phyloP scores from a whole-genome alignment of 1,139 yeast species.

The Candida anutae region DNA sequence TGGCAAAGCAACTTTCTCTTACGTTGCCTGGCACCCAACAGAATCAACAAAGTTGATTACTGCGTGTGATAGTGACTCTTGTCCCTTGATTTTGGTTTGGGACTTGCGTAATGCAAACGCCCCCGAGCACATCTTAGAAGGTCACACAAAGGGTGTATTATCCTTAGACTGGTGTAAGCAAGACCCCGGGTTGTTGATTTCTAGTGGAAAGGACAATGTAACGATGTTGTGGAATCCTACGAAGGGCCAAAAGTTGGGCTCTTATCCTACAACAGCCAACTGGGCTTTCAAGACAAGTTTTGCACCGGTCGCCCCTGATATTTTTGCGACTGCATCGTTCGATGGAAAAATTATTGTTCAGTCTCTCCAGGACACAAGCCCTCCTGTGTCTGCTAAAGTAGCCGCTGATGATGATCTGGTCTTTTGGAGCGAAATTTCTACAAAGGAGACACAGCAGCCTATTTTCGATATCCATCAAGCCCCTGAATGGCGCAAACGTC shows the following conservation, averaged over 20 bases:
- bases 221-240: slow-evolving; percentile 88
- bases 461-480: slow-evolving; percentile 67
- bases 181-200: slow-evolving; percentile 70
- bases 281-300: slow-evolving; percentile 89
- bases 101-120: slow-evolving; percentile 89
- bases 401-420: slow-evolving; percentile 51
- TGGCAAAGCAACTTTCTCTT: slow-evolving; percentile 58
- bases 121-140: slow-evolving; percentile 69
- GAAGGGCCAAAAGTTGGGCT: slow-evolving; percentile 62
- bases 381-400: slow-evolving; percentile 41
- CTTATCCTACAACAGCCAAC: slow-evolving; percentile 85
- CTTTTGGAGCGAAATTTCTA: slow-evolving; percentile 78
- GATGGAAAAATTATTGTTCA: slow-evolving; percentile 83
- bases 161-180: slow-evolving; percentile 90
- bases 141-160: slow-evolving; percentile 83
- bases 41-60: slow-evolving; percentile 81
- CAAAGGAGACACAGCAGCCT: slow-evolving; percentile 69
- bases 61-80: slow-evolving; percentile 74
- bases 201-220: slow-evolving; percentile 88
- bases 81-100: slow-evolving; percentile 85
- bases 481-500: slow-evolving; percentile 80
- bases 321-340: slow-evolving; percentile 88
- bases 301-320: slow-evolving; percentile 83
- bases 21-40: slow-evolving; percentile 80
- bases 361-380: slow-evolving; percentile 72